Percentiles rank a stretch among this genome's conserved stretches.
phyloP scores from a whole-genome alignment of 176 grass and related monocot genomes.

The Leersia perrieri region DNA sequence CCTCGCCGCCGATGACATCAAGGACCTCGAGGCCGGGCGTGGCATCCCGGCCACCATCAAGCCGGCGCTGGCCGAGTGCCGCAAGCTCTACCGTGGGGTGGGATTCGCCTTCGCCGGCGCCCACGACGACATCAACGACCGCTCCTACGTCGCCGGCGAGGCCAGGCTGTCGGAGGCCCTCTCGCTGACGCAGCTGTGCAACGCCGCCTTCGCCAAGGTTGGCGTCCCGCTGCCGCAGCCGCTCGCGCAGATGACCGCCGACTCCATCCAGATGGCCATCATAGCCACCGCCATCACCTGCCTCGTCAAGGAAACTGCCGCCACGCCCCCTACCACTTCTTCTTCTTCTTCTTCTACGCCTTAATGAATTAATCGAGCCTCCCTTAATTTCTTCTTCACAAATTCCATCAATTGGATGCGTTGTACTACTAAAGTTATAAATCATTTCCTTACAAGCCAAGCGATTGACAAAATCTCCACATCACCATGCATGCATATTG shows the following conservation, averaged over 20 bases:
- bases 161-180: neutral
- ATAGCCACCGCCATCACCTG: conserved; percentile 18
- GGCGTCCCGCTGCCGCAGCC: neutral
- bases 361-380: no score
- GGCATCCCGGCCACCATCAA: neutral
- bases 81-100: neutral
- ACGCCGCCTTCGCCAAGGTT: neutral
- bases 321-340: no score
- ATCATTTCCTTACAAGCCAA: no score
- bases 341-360: no score
- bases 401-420: no score
- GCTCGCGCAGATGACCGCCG: neutral
- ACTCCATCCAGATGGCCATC: conserved; percentile 10
- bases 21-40: neutral
- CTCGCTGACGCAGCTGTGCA: neutral
- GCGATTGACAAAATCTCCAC: no score
- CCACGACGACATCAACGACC: neutral
- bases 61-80: neutral
- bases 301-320: conserved; percentile 26
- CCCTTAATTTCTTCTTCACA: no score
- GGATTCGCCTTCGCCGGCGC: neutral
- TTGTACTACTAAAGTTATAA: no score
- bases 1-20: neutral
- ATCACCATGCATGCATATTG: no score
- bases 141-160: neutral